phyloP scores from a whole-genome alignment of 208 protist species.

The Acanthamoeba sp. region DNA sequence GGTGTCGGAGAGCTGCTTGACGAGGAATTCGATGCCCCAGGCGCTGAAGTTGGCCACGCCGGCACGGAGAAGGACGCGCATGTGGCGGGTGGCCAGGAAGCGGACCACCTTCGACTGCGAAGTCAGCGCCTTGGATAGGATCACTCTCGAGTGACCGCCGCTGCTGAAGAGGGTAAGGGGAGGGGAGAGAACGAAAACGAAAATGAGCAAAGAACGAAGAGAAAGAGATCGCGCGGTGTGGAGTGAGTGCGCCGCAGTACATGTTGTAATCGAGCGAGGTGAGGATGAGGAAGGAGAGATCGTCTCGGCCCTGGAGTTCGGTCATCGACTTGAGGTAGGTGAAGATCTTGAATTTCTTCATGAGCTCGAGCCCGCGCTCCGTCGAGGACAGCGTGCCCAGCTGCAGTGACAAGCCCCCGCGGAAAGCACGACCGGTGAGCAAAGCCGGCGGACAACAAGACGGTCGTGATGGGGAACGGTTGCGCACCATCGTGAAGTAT shows the following conservation, averaged over 20 bases:
- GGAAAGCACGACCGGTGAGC: not conserved
- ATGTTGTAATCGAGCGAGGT: slow-evolving; percentile 84
- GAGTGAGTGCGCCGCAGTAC: slow-evolving; percentile 8
- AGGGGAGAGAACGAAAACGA: not conserved
- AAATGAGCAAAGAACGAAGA: slow-evolving; percentile 36
- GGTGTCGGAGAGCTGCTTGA: slow-evolving; percentile 72
- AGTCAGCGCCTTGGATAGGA: slow-evolving; percentile 58
- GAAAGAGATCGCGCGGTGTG: not conserved
- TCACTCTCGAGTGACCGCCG: slow-evolving; percentile 55
- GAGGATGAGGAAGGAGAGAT: slow-evolving; percentile 81
- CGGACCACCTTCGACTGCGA: slow-evolving; percentile 72
- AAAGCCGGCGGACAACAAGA: not conserved
- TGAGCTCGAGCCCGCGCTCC: slow-evolving; percentile 75
- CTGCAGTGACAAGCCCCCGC: not conserved
- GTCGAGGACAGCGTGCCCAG: slow-evolving; percentile 61
- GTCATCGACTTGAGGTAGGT: slow-evolving; percentile 77
- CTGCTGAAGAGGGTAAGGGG: not conserved
- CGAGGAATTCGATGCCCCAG: slow-evolving; percentile 84
- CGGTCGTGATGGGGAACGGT: not conserved
- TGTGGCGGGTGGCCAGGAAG: slow-evolving; percentile 76
- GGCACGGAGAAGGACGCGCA: slow-evolving; percentile 80
- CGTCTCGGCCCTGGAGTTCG: slow-evolving; percentile 79
- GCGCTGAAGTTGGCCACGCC: slow-evolving; percentile 82
- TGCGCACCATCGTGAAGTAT: slow-evolving; percentile 83
- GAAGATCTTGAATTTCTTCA: slow-evolving; percentile 79